A percentile compares a stretch with the other conserved stretches of the same genome.
Conservation (phyloP, 192 early-diverging fungal species). For the Coemansia interrupta region DNA sequence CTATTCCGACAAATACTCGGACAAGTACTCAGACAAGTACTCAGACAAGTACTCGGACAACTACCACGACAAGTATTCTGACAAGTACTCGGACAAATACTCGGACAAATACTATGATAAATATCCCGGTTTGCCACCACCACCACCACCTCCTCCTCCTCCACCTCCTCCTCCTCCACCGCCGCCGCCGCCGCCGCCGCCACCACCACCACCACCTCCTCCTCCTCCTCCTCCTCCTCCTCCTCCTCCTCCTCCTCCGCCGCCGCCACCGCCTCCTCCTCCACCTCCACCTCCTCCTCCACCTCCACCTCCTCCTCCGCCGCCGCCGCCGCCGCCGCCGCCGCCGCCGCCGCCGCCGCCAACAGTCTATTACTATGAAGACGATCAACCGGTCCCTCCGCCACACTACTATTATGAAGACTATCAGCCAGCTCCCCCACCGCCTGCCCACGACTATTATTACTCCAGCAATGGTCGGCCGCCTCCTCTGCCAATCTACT, state of each 20-base stretch:
- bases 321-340: constrained; percentile 1
- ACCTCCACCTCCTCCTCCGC: not conserved
- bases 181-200: not conserved
- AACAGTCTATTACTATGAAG: not conserved
- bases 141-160: not conserved
- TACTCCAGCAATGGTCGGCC: too few species aligned
- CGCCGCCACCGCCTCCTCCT: constrained; percentile 4
- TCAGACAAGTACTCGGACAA: not conserved
- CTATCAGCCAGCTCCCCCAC: not conserved
- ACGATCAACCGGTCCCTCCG: not conserved
- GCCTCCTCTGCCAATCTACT: constrained; percentile 1
- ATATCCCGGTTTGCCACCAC: too few species aligned
- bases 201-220: constrained; percentile 2
- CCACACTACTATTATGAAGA: not conserved
- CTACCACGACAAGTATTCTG: not conserved
- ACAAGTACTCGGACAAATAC: too few species aligned
- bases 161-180: not conserved
- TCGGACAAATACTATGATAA: too few species aligned
- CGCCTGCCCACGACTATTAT: not conserved
- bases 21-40: too few species aligned
- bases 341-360: constrained; percentile 5
- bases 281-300: constrained; percentile 4
- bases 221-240: constrained; percentile 9
- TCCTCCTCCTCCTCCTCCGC: not conserved
- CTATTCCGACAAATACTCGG: too few species aligned